Conservation (phyloP, 164 flowering plant genomes). For the Brasenia schreberi region DNA sequence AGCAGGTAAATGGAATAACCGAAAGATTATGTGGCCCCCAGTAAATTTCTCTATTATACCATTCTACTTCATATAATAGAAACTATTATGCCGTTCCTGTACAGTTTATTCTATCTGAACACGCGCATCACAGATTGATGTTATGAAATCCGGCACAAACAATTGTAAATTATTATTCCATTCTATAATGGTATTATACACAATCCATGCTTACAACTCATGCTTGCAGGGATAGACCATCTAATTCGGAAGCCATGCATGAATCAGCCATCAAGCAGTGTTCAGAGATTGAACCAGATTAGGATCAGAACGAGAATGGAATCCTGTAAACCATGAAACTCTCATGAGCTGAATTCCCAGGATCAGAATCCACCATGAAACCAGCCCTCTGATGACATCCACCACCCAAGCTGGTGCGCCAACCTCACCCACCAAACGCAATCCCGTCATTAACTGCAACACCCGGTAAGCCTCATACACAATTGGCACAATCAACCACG, state of each 20-base stretch:
- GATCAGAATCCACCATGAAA: constrained; percentile 86
- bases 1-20: too few relatives aligned
- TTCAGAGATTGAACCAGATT: neutral
- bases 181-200: neutral
- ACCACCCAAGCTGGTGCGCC: constrained; percentile 69
- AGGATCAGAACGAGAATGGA: constrained; percentile 26
- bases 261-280: neutral
- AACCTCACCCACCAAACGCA: constrained; percentile 66
- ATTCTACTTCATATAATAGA: too few relatives aligned
- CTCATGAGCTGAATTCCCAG: constrained; percentile 95
- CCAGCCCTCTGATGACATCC: constrained; percentile 57
- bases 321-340: constrained; percentile 93
- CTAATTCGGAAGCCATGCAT: neutral
- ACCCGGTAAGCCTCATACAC: constrained; percentile 79
- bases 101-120: neutral
- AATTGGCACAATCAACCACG: constrained; percentile 84
- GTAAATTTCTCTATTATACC: too few relatives aligned
- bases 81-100: too few relatives aligned
- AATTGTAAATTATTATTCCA: neutral
- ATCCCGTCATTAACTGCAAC: constrained; percentile 78
- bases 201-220: neutral
- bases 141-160: neutral
- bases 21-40: too few relatives aligned
- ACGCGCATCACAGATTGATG: neutral
- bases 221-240: neutral